Evolutionary conservation across 73 alveolate genomes (phyloP).

Genomic region (Paramecium sexaurelia): DNA sequence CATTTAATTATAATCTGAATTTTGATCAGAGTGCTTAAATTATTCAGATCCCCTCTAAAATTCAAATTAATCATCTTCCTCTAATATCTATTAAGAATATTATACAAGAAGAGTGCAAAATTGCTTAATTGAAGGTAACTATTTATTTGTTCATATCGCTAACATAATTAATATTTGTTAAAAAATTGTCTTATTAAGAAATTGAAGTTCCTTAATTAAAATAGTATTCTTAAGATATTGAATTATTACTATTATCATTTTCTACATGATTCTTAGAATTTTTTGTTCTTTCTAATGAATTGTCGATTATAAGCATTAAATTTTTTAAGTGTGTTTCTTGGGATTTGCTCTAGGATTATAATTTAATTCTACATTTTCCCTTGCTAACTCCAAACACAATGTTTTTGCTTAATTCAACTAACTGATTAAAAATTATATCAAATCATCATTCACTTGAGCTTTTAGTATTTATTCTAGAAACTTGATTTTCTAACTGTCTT

Average conservation of each 20-base stretch:
- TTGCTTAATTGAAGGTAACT: not conserved
- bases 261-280: not conserved
- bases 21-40: not conserved
- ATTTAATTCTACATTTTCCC: not conserved
- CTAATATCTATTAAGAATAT: not conserved
- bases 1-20: not conserved
- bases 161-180: not conserved
- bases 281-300: not conserved
- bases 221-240: not conserved
- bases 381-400: not conserved
- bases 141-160: not conserved
- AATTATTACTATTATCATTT: not conserved
- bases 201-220: not conserved
- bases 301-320: not conserved
- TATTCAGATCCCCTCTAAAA: not conserved
- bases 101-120: not conserved
- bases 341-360: not conserved
- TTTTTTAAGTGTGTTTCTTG: not conserved
- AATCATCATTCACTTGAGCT: not conserved
- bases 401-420: not conserved
- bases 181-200: not conserved
- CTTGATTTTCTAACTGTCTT: not conserved
- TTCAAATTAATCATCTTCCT: not conserved
- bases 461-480: not conserved
- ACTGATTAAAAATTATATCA: not conserved